Base-by-base conservation (phyloP, 2,329 filamentous ascomycete genomes). In the Pseudopyricularia cyperi region DNA sequence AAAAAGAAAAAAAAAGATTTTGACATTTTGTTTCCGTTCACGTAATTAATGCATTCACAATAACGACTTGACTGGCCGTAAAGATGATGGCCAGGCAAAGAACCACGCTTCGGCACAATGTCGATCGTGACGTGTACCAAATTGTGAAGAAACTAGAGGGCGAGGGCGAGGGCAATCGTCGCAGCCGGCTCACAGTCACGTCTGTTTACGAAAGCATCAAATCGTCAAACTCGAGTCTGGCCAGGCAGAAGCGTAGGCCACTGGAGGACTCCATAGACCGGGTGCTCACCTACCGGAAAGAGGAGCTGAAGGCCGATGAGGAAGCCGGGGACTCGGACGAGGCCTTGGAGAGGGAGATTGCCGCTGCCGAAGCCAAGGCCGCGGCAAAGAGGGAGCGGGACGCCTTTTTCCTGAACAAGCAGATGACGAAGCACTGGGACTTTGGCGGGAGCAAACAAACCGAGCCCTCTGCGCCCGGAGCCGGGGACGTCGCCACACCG, bases 231-330 rank as follows among this genome's bases (percentile, higher is more conserved):
- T 95, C 89, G 0, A 89, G 85, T 58, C 68, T 97, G 22, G 88
- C 87, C 56, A 76, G 93, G 22, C 82, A 86, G 58, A 89, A 88
- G 37, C 95, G 93, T 66, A 83, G 82, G 55, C 73, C 85, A 0
- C 70, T 97, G 1, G 87, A 95, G 64, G 87, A 93, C 56, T 85
- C 86, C 34, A 88, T 97, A 56, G 89, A 95, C 55, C 76, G 88
- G 7, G 88, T 90, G 0, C 70, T 96, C 15, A 78, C 83, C 7
- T 80, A 89, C 17, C 72, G 91, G 5, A 84, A 82, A 57, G 80
- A 87, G 57, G 77, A 82, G 54, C 65, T 72, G 14, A 75, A 72
- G 47, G 75, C 77, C 24, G 77, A 76, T 4, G 74, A 73, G 49
- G 76, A 78, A 33, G 70, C 71, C 2, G 71, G 75, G 19, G 72